Evolutionary conservation across 164 flowering plant genomes (phyloP), one percentile per base, ranked within the genome.

Genomic region (Cinnamomum micranthum): DNA sequence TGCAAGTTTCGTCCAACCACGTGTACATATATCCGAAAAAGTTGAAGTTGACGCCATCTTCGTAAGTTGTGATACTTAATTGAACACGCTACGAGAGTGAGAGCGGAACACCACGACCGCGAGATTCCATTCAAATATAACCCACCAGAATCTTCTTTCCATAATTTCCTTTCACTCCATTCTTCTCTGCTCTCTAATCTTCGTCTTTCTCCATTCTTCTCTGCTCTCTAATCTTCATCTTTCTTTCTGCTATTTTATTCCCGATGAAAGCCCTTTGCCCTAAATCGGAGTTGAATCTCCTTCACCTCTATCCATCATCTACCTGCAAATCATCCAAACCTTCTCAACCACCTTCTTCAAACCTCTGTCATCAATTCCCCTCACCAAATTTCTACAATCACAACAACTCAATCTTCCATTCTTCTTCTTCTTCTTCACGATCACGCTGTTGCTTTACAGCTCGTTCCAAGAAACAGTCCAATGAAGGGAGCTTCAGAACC

Each of bases 181-280:
- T n/a, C n/a, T n/a, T n/a, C n/a, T n/a, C n/a, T n/a, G n/a, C n/a
- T n/a, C n/a, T n/a, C n/a, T n/a, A n/a, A n/a, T n/a, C n/a, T n/a
- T n/a, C n/a, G n/a, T n/a, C n/a, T n/a, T n/a, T n/a, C n/a, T n/a
- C n/a, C n/a, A n/a, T 41, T 41, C 2, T 62, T 71, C 66, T 15
- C 22, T 25, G 2, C n/a, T 31, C 23, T 47, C 28, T 35, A 0
- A 58, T 33, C n/a, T n/a, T n/a, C n/a, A n/a, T n/a, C n/a, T n/a
- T n/a, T 17, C 73, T 55, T 71, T 52, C 15, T 3, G 41, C 70
- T 35, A 35, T 1, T 35, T 35, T 24, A 69, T 31, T 31, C 5
- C n/a, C 67, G 23, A 89, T 88, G 90, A 88, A 88, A 71, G 20
- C 82, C 27, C 63, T 85, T 17, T 72, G 68, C 76, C 73, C 80